These are phyloP conservation scores for Dothideomycetes sp. DNA, from an alignment of 2,329 filamentous ascomycete genomes.

Conservation along the genomic window DNA sequence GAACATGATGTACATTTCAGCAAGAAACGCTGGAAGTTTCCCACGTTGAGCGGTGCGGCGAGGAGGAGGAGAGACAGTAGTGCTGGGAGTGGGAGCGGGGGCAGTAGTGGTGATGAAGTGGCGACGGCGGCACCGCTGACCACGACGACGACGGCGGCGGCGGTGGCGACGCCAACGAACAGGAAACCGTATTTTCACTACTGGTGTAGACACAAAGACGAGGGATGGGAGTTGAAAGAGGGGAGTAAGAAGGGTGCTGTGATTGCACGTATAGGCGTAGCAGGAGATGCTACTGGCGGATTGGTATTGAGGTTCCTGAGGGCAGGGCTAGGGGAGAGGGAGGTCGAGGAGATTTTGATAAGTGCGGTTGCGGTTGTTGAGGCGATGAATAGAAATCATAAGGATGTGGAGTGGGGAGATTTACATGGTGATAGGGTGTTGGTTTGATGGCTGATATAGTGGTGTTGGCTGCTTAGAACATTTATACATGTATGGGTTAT, in stretches of 20 bases:
- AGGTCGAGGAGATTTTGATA: constrained; percentile 14
- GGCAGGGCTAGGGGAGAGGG: constrained; percentile 10
- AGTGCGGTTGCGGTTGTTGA: constrained; percentile 16
- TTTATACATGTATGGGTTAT: too few relatives aligned
- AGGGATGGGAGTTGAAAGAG: constrained; percentile 11
- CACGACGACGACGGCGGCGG: too few relatives aligned
- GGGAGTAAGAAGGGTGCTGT: constrained; percentile 11
- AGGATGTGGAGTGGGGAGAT: background rate
- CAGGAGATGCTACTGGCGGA: too few relatives aligned
- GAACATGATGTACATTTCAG: constrained; percentile 11
- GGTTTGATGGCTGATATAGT: too few relatives aligned
- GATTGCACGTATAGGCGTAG: constrained; percentile 14
- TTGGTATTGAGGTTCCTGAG: constrained; percentile 12
- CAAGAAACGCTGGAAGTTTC: constrained; percentile 13
- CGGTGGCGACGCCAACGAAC: background rate
- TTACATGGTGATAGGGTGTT: too few relatives aligned
- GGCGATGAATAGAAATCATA: constrained; percentile 10
- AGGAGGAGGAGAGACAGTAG: too few relatives aligned
- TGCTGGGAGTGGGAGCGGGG: too few relatives aligned
- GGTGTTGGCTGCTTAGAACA: too few relatives aligned
- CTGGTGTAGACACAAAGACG: constrained; percentile 8
- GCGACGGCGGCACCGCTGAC: too few relatives aligned
- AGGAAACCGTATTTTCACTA: constrained; percentile 15
- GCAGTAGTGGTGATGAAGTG: too few relatives aligned
- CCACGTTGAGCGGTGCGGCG: too few relatives aligned